Evolutionary conservation across 495 filamentous ascomycete species (phyloP).

Genomic region (Massariosphaeria phaeospora): DNA sequence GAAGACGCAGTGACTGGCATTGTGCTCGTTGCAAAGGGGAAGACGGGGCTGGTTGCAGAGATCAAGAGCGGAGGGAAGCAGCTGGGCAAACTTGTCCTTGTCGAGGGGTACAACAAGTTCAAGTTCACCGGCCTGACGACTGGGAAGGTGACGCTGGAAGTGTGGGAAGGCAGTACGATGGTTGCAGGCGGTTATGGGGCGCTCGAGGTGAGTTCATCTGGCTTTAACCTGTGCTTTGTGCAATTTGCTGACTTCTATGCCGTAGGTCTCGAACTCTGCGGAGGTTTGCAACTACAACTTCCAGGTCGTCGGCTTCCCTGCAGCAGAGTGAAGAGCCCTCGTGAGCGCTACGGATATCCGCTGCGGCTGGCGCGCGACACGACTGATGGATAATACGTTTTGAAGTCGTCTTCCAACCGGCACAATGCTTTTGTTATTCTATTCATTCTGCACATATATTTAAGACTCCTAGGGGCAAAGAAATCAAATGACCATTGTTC

Average conservation of each 20-base stretch:
- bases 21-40: constrained; percentile 13
- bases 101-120: constrained; percentile 20
- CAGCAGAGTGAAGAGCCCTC: no score
- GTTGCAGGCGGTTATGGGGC: constrained; percentile 18
- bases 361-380: no score
- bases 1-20: constrained; percentile 20
- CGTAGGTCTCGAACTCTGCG: constrained; percentile 1
- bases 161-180: constrained; percentile 24
- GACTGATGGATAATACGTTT: no score
- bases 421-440: no score
- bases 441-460: no score
- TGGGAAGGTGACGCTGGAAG: constrained; percentile 22
- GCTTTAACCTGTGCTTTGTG: no score
- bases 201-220: constrained; percentile 6
- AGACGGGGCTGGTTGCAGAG: constrained; percentile 6
- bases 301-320: constrained; percentile 4
- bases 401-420: no score
- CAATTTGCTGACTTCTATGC: constrained; percentile 13
- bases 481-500: no score
- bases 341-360: no score
- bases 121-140: constrained; percentile 7
- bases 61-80: constrained; percentile 13
- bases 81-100: constrained; percentile 3
- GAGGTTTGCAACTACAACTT: constrained; percentile 2
- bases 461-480: no score